Evolutionary conservation across 169 alveolate species (phyloP).

Genomic region (Plasmodium chabaudi): DNA sequence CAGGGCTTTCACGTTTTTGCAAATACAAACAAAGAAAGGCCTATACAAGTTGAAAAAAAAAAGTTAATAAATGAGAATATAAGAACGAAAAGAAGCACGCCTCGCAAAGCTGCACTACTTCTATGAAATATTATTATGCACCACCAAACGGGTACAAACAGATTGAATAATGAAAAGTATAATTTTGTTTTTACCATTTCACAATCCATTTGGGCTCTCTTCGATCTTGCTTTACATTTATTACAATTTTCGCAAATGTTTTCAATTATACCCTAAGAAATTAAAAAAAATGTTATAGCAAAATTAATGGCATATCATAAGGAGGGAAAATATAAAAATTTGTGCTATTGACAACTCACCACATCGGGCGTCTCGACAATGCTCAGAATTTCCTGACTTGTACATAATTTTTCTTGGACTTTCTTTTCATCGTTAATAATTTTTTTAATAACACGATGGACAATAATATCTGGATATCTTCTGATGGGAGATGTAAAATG

Average conservation of each 20-base stretch:
- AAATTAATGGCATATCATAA: background rate
- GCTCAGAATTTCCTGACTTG: slow-evolving; percentile 51
- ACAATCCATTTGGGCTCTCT: slow-evolving; percentile 73
- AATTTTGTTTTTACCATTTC: slow-evolving; percentile 38
- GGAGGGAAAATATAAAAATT: too few relatives aligned
- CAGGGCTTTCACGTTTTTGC: slow-evolving; percentile 55
- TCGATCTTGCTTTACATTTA: slow-evolving; percentile 63
- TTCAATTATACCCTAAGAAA: slow-evolving; percentile 50
- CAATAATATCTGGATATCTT: slow-evolving; percentile 91
- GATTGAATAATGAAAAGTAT: background rate
- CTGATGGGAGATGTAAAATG: slow-evolving; percentile 94
- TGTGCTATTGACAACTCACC: background rate
- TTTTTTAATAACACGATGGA: slow-evolving; percentile 89
- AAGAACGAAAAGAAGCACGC: slow-evolving; percentile 4
- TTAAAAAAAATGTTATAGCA: background rate
- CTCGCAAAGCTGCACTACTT: too few relatives aligned
- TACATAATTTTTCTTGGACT: slow-evolving; percentile 6
- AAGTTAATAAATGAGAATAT: too few relatives aligned
- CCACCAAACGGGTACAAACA: background rate
- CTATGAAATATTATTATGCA: background rate
- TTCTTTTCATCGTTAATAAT: slow-evolving; percentile 80
- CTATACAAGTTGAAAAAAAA: slow-evolving; percentile 13
- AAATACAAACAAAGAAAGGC: slow-evolving; percentile 73
- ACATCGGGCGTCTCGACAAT: slow-evolving; percentile 26
- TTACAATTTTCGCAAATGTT: slow-evolving; percentile 53